Percentiles rank a stretch among this genome's conserved stretches.
phyloP scores from a whole-genome alignment of 257 asterid genomes.

The Nicotiana tabacum region DNA sequence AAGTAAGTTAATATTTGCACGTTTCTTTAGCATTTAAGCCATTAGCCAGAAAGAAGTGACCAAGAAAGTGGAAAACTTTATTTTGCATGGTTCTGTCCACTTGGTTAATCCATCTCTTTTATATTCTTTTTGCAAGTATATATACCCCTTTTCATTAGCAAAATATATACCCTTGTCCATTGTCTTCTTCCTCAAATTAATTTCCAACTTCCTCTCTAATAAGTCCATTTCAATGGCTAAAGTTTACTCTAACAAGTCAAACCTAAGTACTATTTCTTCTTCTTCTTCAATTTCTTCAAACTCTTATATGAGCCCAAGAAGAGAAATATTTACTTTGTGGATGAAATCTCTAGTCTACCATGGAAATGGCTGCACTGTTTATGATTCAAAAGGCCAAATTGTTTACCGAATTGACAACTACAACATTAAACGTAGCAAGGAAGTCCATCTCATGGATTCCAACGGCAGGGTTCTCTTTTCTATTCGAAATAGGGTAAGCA shows the following conservation, averaged over 20 bases:
- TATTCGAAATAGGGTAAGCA: constrained; percentile 43
- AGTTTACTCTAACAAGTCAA: constrained; percentile 35
- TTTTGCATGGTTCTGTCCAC: neutral
- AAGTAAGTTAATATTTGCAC: too few relatives aligned
- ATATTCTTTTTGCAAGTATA: neutral
- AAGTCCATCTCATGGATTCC: constrained; percentile 56
- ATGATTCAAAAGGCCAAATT: constrained; percentile 36
- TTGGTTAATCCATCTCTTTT: neutral
- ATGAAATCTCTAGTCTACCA: constrained; percentile 62
- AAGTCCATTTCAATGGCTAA: constrained; percentile 45
- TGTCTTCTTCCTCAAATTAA: neutral
- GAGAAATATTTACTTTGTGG: constrained; percentile 58
- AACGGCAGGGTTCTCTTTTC: constrained; percentile 49
- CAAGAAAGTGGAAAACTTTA: too few relatives aligned
- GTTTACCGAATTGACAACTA: constrained; percentile 61
- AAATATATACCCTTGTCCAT: too few relatives aligned
- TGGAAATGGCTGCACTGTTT: constrained; percentile 63
- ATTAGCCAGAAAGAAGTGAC: too few relatives aligned
- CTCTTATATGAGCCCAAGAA: constrained; percentile 20
- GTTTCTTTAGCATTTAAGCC: too few relatives aligned
- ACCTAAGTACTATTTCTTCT: neutral
- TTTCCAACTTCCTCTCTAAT: neutral
- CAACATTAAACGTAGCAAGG: constrained; percentile 27
- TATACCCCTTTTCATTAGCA: neutral
- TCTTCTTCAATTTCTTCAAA: neutral